Evolutionary conservation across 2,329 filamentous ascomycete genomes (phyloP), one percentile per base, ranked within the genome.

Genomic region (Aspergillus sp.): DNA sequence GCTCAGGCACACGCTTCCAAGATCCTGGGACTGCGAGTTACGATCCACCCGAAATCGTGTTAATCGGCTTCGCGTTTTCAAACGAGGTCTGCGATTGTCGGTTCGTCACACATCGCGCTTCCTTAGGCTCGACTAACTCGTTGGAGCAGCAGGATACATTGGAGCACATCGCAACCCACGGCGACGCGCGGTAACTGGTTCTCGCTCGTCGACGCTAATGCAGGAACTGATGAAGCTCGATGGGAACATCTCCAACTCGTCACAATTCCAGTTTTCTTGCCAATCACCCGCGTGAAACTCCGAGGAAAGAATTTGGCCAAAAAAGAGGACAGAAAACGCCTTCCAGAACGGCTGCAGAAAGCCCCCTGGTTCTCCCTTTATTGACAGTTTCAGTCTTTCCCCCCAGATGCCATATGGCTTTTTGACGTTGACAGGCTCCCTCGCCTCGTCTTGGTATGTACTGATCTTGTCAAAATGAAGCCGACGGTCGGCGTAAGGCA

Each of bases 191-290:
- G 41, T 48, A 33, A 54, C 51, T 54, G 46, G 62, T 58, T 50
- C 49, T 51, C 51, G 47, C 44, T 39, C 41, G 48, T 56, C 63
- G 55, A 65, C 70, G 64, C 71, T 73, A 73, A 72, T 72, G 71
- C 71, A 73, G 71, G 70, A 72, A 73, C 71, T 71, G 64, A 60
- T 59, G 63, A 63, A 62, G 51, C 50, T 63, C 54, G 41, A 54
- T 51, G 54, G 46, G 42, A 58, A 9, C 54, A 51, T 44, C 27
- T 47, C 19, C 37, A 52, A 58, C 46, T 49, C 46, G 34, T 55
- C 54, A 51, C 53, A 56, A 52, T 54, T 42, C 41, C 57, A 56
- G 56, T 53, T 57, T 56, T 49, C 34, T 56, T 55, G 41, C 57
- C 48, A 58, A 60, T 60, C 56, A 60, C 59, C 56, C 50, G 48